Percentiles rank a stretch among this genome's conserved stretches.
Conservation (phyloP, 1,139 yeast species). For the Geotrichum armillariae region DNA sequence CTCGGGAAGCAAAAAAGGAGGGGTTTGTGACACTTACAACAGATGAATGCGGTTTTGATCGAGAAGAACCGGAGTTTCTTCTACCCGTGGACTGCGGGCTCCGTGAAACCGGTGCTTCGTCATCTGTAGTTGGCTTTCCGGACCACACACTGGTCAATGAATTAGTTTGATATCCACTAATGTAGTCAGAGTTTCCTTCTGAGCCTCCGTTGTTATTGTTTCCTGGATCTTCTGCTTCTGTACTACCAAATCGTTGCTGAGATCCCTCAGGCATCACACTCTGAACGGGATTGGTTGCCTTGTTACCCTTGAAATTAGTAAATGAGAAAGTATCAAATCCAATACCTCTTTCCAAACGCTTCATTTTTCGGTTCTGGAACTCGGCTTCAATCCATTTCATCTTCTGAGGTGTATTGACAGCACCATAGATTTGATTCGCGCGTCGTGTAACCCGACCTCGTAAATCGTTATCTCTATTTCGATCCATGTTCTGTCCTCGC, state of each 20-base stretch:
- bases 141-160: not conserved
- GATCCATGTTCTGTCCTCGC: constrained; percentile 79
- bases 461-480: constrained; percentile 86
- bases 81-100: constrained; percentile 4
- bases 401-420: constrained; percentile 54
- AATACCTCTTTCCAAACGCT: constrained; percentile 47
- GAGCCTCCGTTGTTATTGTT: constrained; percentile 1
- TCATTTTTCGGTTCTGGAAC: constrained; percentile 62
- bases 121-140: not conserved
- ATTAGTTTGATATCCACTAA: constrained; percentile 2
- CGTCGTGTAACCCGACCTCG: constrained; percentile 73
- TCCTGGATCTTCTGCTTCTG: constrained; percentile 5
- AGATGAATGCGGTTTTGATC: constrained; percentile 8
- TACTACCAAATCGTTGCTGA: constrained; percentile 20
- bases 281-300: constrained; percentile 17
- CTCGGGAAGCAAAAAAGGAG: constrained; percentile 20
- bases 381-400: constrained; percentile 77
- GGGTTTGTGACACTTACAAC: constrained; percentile 18
- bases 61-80: constrained; percentile 1
- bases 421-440: constrained; percentile 70
- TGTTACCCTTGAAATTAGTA: not conserved
- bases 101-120: not conserved
- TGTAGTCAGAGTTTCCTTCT: constrained; percentile 4
- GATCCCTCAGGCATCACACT: constrained; percentile 22
- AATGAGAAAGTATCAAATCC: constrained; percentile 16